Conservation (phyloP, 768 basidiomycete species). For the Lactifluus subvellereus region DNA sequence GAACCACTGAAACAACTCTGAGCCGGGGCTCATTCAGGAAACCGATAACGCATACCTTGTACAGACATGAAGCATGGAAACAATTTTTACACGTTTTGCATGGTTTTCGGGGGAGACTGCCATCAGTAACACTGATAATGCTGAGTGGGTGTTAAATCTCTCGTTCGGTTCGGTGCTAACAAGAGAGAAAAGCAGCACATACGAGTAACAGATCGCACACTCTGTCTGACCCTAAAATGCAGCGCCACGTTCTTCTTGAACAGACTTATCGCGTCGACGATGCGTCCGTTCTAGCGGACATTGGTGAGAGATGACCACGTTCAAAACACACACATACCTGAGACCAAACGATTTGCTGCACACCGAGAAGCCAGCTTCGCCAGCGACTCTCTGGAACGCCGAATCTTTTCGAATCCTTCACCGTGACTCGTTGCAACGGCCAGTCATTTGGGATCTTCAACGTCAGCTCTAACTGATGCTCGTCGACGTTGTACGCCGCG, state of each 20-base stretch:
- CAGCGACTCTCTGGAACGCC: slow-evolving; percentile 88
- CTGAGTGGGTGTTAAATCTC: slow-evolving; percentile 34
- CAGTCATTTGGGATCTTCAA: slow-evolving; percentile 85
- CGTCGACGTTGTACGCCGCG: slow-evolving; percentile 83
- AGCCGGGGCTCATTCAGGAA: background rate
- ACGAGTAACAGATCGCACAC: slow-evolving; percentile 97
- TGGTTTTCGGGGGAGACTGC: slow-evolving; percentile 79
- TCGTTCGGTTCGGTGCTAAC: too few relatives aligned
- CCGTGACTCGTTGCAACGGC: slow-evolving; percentile 83
- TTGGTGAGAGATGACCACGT: background rate
- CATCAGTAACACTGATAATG: slow-evolving; percentile 87
- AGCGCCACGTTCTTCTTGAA: slow-evolving; percentile 93
- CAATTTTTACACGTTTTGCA: slow-evolving; percentile 94
- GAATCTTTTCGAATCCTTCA: slow-evolving; percentile 76
- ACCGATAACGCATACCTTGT: slow-evolving; percentile 51
- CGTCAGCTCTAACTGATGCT: slow-evolving; percentile 86
- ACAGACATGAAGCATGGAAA: slow-evolving; percentile 89
- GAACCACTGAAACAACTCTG: slow-evolving; percentile 61
- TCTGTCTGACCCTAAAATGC: slow-evolving; percentile 93
- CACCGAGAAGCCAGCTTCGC: slow-evolving; percentile 89
- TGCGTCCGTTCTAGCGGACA: slow-evolving; percentile 67
- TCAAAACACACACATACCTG: slow-evolving; percentile 49
- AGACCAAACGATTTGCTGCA: slow-evolving; percentile 85
- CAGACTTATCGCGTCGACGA: slow-evolving; percentile 78
- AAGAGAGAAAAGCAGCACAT: background rate